Evolutionary conservation across 768 basidiomycete genomes (phyloP).

Genomic region (Pisolithus albus): DNA sequence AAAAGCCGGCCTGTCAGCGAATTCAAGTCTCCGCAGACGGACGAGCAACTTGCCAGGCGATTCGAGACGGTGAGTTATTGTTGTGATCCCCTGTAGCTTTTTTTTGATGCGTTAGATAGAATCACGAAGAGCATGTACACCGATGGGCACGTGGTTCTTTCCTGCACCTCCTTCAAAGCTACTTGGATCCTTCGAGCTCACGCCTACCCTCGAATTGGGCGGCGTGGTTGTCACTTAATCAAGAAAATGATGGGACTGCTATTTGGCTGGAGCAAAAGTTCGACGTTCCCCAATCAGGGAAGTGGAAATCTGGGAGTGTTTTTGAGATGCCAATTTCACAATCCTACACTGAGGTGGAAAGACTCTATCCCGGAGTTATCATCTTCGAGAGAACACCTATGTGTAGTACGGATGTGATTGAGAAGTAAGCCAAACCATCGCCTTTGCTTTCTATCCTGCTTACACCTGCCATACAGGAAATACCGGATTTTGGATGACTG

Average conservation of each 20-base stretch:
- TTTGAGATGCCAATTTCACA: constrained; percentile 49
- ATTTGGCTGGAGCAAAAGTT: constrained; percentile 80
- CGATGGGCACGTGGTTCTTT: constrained; percentile 76
- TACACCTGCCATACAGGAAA: constrained; percentile 38
- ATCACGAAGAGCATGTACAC: constrained; percentile 60
- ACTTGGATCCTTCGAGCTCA: constrained; percentile 31
- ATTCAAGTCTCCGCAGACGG: constrained; percentile 50
- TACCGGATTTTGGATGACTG: constrained; percentile 70
- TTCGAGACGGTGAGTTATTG: constrained; percentile 54
- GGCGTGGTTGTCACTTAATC: constrained; percentile 70
- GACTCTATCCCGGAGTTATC: constrained; percentile 53
- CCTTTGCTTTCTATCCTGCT: not conserved
- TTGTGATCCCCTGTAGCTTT: not conserved
- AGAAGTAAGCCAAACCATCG: constrained; percentile 39
- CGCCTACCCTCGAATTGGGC: constrained; percentile 43
- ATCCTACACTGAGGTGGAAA: constrained; percentile 11
- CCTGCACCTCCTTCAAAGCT: constrained; percentile 31
- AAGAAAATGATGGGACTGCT: constrained; percentile 65
- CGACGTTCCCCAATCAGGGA: constrained; percentile 55
- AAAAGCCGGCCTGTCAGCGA: constrained; percentile 34
- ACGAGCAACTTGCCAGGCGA: constrained; percentile 57
- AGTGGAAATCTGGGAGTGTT: constrained; percentile 51
- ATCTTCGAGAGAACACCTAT: constrained; percentile 72
- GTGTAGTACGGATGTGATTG: constrained; percentile 58
- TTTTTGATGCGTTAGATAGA: constrained; percentile 36